Base-by-base conservation (phyloP, 2,329 filamentous ascomycete genomes). In the Pyricularia sp. region DNA sequence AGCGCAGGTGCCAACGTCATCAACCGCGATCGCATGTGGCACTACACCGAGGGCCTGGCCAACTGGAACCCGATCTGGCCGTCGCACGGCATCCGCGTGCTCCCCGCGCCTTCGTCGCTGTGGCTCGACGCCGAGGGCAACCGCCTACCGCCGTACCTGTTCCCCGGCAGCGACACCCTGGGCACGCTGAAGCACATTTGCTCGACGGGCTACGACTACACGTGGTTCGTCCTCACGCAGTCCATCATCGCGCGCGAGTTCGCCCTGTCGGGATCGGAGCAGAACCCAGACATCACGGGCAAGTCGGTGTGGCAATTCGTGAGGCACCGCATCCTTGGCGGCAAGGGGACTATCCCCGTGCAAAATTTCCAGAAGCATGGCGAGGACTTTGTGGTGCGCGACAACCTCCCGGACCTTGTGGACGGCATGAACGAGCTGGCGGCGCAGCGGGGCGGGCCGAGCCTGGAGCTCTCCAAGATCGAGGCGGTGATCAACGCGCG, bases 21-120 rank as follows among this genome's bases (percentile, higher is more conserved):
- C 78, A 89, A 89, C 76, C 81, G 83, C 66, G 87, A 89, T 73
- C 79, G 87, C 63, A 88, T 89, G 86, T 89, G 87, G 87, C 86
- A 89, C 75, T 89, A 89, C 74, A 88, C 86, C 12, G 87, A 89
- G 72, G 87, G 87, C 0, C 75, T 89, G 12, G 79, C 82, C 68
- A 88, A 89, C 74, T 89, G 86, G 86, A 77, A 88, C 68, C 80
- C 86, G 4, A 88, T 89, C 75, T 89, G 86, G 86, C 86, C 86
- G 0, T 70, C 73, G 17, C 87, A 89, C 72, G 86, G 86, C 25
- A 89, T 89, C 71, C 84, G 86, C 42, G 81, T 89, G 2, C 77
- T 89, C 17, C 85, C 87, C 0, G 87, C 83, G 0, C 87, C 87
- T 0, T 88, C 86, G 0, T 87, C 86, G 2, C 82, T 89, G 4